A percentile compares a stretch with the other conserved stretches of the same genome.
Evolutionary conservation across 176 grass and related monocot species (phyloP).

Genomic region (Carex littledalei): DNA sequence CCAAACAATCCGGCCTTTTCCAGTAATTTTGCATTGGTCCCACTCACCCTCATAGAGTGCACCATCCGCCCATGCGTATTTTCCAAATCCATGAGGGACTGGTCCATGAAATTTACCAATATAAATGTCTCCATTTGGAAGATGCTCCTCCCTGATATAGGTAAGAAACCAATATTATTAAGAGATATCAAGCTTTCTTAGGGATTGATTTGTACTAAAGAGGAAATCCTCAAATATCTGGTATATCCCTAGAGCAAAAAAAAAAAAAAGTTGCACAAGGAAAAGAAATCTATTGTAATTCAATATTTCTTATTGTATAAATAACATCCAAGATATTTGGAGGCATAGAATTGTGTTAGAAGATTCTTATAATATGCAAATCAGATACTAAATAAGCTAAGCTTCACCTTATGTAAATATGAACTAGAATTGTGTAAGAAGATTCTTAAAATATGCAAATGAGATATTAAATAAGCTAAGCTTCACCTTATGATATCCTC

Average conservation of each 20-base stretch:
- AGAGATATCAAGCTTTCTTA: neutral
- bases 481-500: neutral
- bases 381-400: neutral
- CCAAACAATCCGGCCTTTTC: conserved; percentile 61
- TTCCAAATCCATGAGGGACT: conserved; percentile 79
- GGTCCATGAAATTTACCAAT: conserved; percentile 58
- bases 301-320: neutral
- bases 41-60: conserved; percentile 70
- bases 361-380: neutral
- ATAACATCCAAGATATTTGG: neutral
- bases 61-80: conserved; percentile 79
- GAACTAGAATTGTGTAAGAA: neutral
- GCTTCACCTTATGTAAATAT: neutral
- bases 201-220: neutral
- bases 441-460: neutral
- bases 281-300: neutral
- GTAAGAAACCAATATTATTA: neutral
- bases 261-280: neutral
- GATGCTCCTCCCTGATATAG: conserved; percentile 35
- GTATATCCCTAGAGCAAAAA: neutral
- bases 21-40: conserved; percentile 82
- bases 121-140: conserved; percentile 85
- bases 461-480: neutral
- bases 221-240: neutral
- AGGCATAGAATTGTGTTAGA: neutral